Base-by-base conservation (phyloP, 2,329 filamentous ascomycete genomes). In the Trichoderma atroviride region DNA sequence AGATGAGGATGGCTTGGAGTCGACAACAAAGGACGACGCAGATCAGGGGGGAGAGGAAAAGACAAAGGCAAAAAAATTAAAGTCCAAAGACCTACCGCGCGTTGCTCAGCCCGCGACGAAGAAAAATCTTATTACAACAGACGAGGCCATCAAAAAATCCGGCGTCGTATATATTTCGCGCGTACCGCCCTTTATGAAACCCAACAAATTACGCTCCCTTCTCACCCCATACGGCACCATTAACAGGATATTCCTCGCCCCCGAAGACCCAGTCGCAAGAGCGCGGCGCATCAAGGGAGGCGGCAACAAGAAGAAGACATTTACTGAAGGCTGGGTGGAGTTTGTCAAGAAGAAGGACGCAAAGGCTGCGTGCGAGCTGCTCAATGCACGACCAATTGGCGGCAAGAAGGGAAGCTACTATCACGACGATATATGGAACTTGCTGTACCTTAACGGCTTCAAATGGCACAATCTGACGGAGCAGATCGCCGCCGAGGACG, bases 141-240 rank as follows among this genome's bases (percentile, higher is more conserved):
- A 89, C 71, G 86, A 86, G 43, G 88, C 89, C 27, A 85, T 91
- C 70, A 88, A 88, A 74, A 91, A 89, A 77, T 93, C 92, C 0
- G 93, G 93, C 72, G 91, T 96, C 14, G 84, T 96, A 70, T 96
- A 96, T 81, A 85, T 96, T 71, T 95, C 92, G 5, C 89, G 93
- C 70, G 88, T 96, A 72, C 93, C 93, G 4, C 93, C 93, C 0
- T 96, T 94, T 80, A 96, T 96, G 92, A 94, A 94, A 75, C 92
- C 92, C 7, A 83, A 85, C 63, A 94, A 94, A 76, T 84, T 96
- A 52, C 89, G 91, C 73, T 89, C 90, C 22, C 88, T 94, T 16
- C 87, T 96, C 66, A 85, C 89, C 71, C 91, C 90, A 11, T 93
- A 93, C 80, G 93, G 93, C 70, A 84, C 84, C 50, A 88, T 95